A percentile compares a stretch with the other conserved stretches of the same genome.
Conservation (phyloP, 768 basidiomycete species). For the Naganishia friedmannii region DNA sequence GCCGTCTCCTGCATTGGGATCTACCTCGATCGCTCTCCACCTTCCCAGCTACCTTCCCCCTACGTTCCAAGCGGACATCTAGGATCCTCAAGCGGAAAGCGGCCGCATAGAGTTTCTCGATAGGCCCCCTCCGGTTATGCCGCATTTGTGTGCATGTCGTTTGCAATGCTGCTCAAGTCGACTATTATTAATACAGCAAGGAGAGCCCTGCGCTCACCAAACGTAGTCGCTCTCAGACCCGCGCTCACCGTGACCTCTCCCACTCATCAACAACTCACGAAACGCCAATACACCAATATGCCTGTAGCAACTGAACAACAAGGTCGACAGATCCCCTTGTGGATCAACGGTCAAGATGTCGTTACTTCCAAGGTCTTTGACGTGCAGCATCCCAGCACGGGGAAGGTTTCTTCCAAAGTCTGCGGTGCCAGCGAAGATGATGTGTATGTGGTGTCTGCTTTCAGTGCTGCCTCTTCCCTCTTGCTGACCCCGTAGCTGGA, state of each 20-base stretch:
- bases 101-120: too few species aligned
- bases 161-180: too few species aligned
- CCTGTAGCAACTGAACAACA: slow-evolving; percentile 5
- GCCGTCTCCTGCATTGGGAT: neutral
- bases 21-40: neutral
- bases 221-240: neutral
- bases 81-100: neutral
- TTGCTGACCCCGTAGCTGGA: neutral
- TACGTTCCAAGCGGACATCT: neutral
- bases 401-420: slow-evolving; percentile 1
- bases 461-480: neutral
- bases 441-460: neutral
- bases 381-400: slow-evolving; percentile 20
- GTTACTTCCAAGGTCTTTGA: slow-evolving; percentile 17
- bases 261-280: neutral
- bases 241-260: neutral
- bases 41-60: neutral
- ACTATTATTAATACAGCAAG: too few species aligned
- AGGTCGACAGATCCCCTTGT: slow-evolving; percentile 24
- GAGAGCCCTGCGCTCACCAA: neutral
- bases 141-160: too few species aligned
- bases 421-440: slow-evolving; percentile 22
- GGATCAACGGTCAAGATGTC: slow-evolving; percentile 27
- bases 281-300: slow-evolving; percentile 8
- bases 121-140: too few species aligned